Evolutionary conservation across 768 basidiomycete genomes (phyloP).

Genomic region (Strobilomyces dryophilus): DNA sequence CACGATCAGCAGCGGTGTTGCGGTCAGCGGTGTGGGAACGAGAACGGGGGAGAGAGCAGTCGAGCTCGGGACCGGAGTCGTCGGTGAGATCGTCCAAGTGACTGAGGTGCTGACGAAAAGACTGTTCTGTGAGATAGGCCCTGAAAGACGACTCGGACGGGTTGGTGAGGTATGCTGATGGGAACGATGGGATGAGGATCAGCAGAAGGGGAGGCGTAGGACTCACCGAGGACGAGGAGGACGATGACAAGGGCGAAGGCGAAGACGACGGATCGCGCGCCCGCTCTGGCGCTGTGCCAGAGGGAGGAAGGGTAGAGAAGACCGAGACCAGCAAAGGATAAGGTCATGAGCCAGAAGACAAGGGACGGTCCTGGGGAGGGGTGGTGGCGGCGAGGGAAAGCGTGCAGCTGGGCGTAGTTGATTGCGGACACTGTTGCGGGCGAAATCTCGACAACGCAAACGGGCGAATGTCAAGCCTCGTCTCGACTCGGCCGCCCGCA

Average conservation of each 20-base stretch:
- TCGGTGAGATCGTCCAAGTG: conserved; percentile 69
- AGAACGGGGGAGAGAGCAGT: conserved; percentile 25
- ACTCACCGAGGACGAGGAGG: conserved; percentile 67
- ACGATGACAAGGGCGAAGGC: conserved; percentile 65
- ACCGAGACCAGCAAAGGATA: conserved; percentile 60
- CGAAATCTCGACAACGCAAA: conserved; percentile 8
- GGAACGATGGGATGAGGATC: background rate
- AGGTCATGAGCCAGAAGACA: conserved; percentile 56
- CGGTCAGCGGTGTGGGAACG: conserved; percentile 23
- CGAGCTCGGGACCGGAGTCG: conserved; percentile 40
- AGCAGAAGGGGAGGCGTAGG: background rate
- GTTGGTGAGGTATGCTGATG: conserved; percentile 88
- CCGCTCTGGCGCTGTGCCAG: conserved; percentile 52
- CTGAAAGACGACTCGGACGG: conserved; percentile 93
- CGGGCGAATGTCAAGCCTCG: background rate
- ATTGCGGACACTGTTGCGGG: conserved; percentile 41
- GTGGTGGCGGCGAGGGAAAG: conserved; percentile 30
- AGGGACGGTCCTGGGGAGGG: conserved; percentile 35
- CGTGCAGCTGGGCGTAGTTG: conserved; percentile 21
- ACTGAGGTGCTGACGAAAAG: conserved; percentile 90
- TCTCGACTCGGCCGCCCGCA: background rate
- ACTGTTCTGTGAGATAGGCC: conserved; percentile 93
- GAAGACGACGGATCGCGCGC: conserved; percentile 68
- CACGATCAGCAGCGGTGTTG: conserved; percentile 19
- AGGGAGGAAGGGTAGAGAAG: conserved; percentile 56